phyloP scores from a whole-genome alignment of 495 filamentous ascomycete species.

The Pyrenula massariospora region DNA sequence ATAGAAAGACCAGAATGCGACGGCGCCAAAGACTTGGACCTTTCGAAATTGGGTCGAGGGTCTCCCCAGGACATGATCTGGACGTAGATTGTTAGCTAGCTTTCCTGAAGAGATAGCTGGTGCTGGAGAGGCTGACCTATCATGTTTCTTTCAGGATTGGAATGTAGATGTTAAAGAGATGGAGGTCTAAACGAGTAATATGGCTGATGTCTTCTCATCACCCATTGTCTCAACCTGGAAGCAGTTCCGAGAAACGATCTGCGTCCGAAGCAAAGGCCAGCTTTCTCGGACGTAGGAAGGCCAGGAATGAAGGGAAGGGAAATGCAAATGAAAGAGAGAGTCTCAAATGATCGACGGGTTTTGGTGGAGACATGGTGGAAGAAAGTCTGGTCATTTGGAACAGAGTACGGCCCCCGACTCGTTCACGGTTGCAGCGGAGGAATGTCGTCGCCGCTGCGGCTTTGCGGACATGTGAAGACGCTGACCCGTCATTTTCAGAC shows the following conservation, averaged over 20 bases:
- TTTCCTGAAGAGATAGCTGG: too few relatives aligned
- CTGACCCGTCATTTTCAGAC: neutral
- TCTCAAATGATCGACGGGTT: too few relatives aligned
- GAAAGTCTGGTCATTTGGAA: neutral
- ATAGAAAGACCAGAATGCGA: conserved; percentile 85
- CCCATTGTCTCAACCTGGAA: too few relatives aligned
- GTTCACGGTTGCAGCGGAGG: neutral
- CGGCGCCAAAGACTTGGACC: conserved; percentile 81
- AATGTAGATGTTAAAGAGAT: too few relatives aligned
- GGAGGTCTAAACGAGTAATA: too few relatives aligned
- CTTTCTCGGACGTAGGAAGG: neutral
- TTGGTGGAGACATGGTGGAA: neutral
- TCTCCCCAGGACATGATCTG: conserved; percentile 84
- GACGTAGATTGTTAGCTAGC: neutral
- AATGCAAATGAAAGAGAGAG: too few relatives aligned
- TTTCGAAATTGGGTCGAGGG: conserved; percentile 86
- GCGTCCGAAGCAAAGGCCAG: neutral
- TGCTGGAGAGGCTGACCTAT: neutral
- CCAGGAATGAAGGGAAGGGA: neutral
- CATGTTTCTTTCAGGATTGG: too few relatives aligned
- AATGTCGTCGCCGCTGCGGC: neutral
- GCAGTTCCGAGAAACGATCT: too few relatives aligned
- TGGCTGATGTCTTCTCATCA: too few relatives aligned
- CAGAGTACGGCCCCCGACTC: neutral
- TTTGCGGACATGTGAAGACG: neutral